Base-by-base conservation (phyloP, 2,329 filamentous ascomycete species). In the Exophiala lecanii-corni region DNA sequence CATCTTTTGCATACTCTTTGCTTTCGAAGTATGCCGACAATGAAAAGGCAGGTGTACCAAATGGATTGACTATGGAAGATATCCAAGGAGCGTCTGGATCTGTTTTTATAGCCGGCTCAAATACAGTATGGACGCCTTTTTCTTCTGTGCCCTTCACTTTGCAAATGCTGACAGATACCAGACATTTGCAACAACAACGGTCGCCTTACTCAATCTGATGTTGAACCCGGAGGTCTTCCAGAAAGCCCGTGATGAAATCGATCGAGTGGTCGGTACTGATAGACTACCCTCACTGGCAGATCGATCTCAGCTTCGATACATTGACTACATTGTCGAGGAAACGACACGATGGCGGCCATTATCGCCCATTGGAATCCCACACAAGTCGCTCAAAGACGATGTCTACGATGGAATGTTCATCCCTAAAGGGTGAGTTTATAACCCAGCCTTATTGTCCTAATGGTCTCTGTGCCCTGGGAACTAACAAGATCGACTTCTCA, bases 281-380 rank as follows among this genome's bases (percentile, higher is more conserved):
- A 64, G 76, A 2, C 64, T 68, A 5, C 76, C 76, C 0, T 58
- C 55, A 17, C 71, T 69, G 54, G 65, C 69, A 21, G 75, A 80
- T 51, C 62, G 65, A 13, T 57, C 63, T 0, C 57, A 61, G 2
- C 55, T 80, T 9, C 75, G 74, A 0, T 80, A 79, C 51, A 56
- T 78, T 25, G 64, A 68, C n/a, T 71, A 71, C 2, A 63, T 42
- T 12, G 66, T 47, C 17, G 18, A 33, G 23, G 43, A 56, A 44
- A 49, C 45, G 15, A 43, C 52, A 3, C 23, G 51, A 19, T 71
- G 66, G 64, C 59, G 58, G 19, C 71, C 71, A 4, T 56, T 75
- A 4, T 66, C 64, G 7, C 70, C 72, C 0, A 55, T 74, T 21
- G 51, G 54, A 2, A 49, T 56, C 10, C 53, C 51, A 2, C 54